phyloP scores from a whole-genome alignment of 305 asterid species.

The Ilex paraguariensis region DNA sequence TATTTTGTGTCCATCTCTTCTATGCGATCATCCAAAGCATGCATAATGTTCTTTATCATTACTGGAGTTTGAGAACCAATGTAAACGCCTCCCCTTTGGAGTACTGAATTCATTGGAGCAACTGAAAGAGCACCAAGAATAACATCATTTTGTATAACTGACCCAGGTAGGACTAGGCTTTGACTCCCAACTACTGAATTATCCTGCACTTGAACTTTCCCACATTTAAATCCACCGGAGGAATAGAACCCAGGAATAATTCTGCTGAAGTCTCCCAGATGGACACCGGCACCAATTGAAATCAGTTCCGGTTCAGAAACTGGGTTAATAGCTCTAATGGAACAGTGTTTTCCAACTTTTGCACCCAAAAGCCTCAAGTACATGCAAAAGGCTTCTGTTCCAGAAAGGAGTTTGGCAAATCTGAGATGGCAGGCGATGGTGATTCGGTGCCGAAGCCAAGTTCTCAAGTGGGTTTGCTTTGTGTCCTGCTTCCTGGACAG shows the following conservation, averaged over 20 bases:
- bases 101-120: constrained; percentile 38
- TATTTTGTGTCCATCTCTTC: constrained; percentile 67
- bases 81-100: constrained; percentile 45
- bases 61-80: constrained; percentile 52
- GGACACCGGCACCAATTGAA: constrained; percentile 46
- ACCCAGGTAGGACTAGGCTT: constrained; percentile 54
- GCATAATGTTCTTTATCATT: constrained; percentile 48
- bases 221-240: constrained; percentile 28
- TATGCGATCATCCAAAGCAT: constrained; percentile 44
- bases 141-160: constrained; percentile 51
- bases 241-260: constrained; percentile 40
- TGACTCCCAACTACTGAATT: constrained; percentile 61
- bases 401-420: constrained; percentile 54
- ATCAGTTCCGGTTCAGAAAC: constrained; percentile 37
- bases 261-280: constrained; percentile 54
- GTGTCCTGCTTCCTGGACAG: constrained; percentile 32
- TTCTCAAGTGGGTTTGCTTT: constrained; percentile 22
- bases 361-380: constrained; percentile 52
- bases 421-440: constrained; percentile 37
- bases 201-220: constrained; percentile 35
- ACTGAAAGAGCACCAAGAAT: constrained; percentile 68
- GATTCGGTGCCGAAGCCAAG: constrained; percentile 53
- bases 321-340: constrained; percentile 63
- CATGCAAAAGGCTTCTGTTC: constrained; percentile 54
- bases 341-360: constrained; percentile 52